Conservation (phyloP, 2,329 filamentous ascomycete genomes). For the Talaromyces pinophilus region DNA sequence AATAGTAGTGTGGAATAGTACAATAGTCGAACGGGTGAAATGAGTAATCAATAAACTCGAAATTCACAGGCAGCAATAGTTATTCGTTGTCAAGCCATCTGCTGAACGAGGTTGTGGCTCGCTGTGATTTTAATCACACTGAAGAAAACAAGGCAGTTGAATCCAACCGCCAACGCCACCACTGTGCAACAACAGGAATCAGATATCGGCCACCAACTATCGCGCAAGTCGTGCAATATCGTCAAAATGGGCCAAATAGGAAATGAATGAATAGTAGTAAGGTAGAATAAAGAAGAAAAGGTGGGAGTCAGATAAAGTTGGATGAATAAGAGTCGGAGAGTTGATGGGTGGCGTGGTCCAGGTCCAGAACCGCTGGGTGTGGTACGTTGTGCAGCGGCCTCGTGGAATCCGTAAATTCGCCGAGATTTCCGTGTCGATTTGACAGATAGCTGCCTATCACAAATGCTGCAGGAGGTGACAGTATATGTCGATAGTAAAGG, state of each 20-base stretch:
- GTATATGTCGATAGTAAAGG: neutral
- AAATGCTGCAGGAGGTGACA: neutral
- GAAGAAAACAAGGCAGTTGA: neutral
- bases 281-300: neutral
- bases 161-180: conserved; percentile 8
- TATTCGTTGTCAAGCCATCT: conserved; percentile 16
- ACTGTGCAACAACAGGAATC: neutral
- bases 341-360: conserved; percentile 17
- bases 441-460: conserved; percentile 1
- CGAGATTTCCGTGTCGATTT: neutral
- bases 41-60: neutral
- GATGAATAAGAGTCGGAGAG: neutral
- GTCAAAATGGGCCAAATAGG: neutral
- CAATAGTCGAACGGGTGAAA: neutral
- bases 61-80: neutral
- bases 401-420: conserved; percentile 9
- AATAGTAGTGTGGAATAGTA: neutral
- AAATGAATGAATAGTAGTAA: neutral
- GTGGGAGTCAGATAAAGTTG: neutral
- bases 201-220: neutral
- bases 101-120: neutral
- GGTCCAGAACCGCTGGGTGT: neutral
- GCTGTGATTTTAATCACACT: neutral
- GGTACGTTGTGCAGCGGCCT: conserved; percentile 9
- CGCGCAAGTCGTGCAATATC: neutral